These are phyloP conservation scores for Plasmodium ovale DNA, from an alignment of 169 alveolate species.

Conservation along the genomic window DNA sequence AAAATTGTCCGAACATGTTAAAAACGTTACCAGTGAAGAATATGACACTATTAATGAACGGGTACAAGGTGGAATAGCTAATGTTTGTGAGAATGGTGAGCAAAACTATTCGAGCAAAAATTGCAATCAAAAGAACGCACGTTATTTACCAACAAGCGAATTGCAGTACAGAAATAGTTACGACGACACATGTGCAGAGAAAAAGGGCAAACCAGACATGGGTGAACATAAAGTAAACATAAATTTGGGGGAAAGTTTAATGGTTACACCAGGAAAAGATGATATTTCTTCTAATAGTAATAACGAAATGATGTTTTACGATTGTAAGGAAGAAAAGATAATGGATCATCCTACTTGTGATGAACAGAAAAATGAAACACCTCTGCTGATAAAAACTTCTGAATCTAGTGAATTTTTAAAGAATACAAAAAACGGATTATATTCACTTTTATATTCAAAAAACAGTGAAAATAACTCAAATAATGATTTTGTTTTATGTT, in stretches of 20 bases:
- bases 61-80: neutral
- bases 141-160: neutral
- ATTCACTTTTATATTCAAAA: constrained; percentile 70
- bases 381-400: neutral
- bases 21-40: neutral
- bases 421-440: constrained; percentile 29
- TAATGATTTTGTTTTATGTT: constrained; percentile 40
- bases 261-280: constrained; percentile 26
- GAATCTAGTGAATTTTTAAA: constrained; percentile 31
- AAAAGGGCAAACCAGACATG: neutral
- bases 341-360: neutral
- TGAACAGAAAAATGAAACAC: neutral
- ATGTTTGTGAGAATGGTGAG: neutral
- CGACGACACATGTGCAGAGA: constrained; percentile 3
- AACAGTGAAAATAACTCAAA: constrained; percentile 25
- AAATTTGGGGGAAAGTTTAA: constrained; percentile 6
- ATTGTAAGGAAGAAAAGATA: constrained; percentile 41
- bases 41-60: neutral
- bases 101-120: neutral
- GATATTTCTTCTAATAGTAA: neutral
- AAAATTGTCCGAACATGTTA: neutral
- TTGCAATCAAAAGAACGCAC: neutral
- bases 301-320: constrained; percentile 17
- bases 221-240: constrained; percentile 1
- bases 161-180: neutral